Conservation (phyloP, 768 basidiomycete genomes). For the Solioccasus polychromus region DNA sequence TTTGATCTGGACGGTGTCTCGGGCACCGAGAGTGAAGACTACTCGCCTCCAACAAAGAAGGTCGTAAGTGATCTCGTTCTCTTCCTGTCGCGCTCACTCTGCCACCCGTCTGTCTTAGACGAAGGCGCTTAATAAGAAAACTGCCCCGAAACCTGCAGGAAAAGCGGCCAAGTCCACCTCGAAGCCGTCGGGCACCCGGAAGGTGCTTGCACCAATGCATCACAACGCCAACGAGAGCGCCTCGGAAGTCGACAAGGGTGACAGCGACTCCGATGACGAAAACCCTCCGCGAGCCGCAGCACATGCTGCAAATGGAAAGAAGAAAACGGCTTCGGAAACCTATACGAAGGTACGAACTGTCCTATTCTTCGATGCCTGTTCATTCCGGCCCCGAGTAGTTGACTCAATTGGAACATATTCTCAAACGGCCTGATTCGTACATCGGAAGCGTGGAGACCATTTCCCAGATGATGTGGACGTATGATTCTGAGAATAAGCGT, state of each 20-base stretch:
- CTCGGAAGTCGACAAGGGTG: constrained; percentile 40
- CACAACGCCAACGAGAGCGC: constrained; percentile 54
- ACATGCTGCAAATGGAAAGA: constrained; percentile 45
- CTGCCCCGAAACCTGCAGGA: constrained; percentile 42
- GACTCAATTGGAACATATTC: constrained; percentile 90
- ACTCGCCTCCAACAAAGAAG: constrained; percentile 60
- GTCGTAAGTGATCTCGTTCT: constrained; percentile 22
- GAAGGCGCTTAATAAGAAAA: constrained; percentile 39
- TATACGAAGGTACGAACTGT: constrained; percentile 74
- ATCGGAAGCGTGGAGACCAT: constrained; percentile 94
- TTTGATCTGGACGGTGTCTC: constrained; percentile 60
- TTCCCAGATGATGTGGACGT: constrained; percentile 91
- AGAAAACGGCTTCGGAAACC: constrained; percentile 88
- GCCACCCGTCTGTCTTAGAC: constrained; percentile 22
- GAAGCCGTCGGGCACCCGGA: constrained; percentile 53
- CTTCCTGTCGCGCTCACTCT: constrained; percentile 8
- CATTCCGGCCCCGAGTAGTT: constrained; percentile 48
- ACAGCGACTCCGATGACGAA: constrained; percentile 38
- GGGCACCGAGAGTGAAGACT: constrained; percentile 65
- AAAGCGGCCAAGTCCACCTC: constrained; percentile 39
- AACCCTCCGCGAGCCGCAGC: constrained; percentile 28
- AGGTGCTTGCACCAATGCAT: constrained; percentile 65
- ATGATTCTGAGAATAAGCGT: constrained; percentile 76
- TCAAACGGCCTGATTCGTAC: constrained; percentile 91
- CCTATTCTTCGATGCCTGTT: neutral